Conservation (phyloP, 1,139 yeast genomes). For the Candida buenavistaensis region DNA sequence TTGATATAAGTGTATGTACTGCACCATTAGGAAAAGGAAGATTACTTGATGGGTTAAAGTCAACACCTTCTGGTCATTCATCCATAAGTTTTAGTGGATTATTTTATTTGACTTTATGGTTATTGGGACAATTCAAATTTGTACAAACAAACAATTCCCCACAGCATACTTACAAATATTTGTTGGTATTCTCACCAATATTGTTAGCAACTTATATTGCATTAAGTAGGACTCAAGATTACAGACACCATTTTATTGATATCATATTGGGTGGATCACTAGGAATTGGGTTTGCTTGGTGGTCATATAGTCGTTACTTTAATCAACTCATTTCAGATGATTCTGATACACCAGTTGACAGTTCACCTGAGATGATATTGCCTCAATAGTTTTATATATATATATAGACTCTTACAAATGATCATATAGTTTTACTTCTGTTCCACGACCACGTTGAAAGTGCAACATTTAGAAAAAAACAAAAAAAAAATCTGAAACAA, state of each 20-base stretch:
- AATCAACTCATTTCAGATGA: conserved; percentile 14
- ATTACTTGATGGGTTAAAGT: conserved; percentile 68
- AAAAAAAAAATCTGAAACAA: neutral
- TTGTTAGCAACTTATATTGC: conserved; percentile 52
- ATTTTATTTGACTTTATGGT: conserved; percentile 63
- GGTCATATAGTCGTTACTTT: conserved; percentile 48
- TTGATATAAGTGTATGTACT: conserved; percentile 35
- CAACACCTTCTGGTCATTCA: conserved; percentile 84
- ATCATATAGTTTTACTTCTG: neutral
- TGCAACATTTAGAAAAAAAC: too few relatives aligned
- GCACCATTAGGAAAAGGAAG: conserved; percentile 51
- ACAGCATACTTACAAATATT: conserved; percentile 17
- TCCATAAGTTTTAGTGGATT: conserved; percentile 68
- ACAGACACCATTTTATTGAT: conserved; percentile 75
- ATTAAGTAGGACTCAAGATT: conserved; percentile 66
- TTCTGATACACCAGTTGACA: conserved; percentile 16
- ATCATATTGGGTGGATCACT: conserved; percentile 54
- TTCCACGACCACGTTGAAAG: neutral
- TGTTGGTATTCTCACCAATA: conserved; percentile 20
- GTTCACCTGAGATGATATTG: conserved; percentile 8
- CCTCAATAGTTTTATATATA: conserved; percentile 7
- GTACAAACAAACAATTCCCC: conserved; percentile 8
- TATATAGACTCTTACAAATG: too few relatives aligned
- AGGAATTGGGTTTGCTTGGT: conserved; percentile 23
- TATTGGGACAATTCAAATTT: conserved; percentile 50